These are phyloP conservation scores for Pythium biforme DNA, from an alignment of 352 stramenopile genomes.

Conservation along the genomic window DNA sequence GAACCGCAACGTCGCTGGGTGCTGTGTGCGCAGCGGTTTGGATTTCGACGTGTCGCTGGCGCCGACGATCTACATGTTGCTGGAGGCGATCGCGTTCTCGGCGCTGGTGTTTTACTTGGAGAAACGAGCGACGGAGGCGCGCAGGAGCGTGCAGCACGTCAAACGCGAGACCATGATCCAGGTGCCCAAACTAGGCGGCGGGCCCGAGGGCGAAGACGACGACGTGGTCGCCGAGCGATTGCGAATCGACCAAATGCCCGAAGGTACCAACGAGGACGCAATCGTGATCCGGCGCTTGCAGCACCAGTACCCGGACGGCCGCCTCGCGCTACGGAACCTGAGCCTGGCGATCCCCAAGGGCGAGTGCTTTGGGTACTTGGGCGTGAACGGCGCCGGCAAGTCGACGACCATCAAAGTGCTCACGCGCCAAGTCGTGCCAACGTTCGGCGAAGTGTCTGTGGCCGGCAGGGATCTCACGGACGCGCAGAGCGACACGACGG, in stretches of 20 bases:
- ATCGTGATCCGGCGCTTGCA: slow-evolving; percentile 52
- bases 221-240: slow-evolving; percentile 23
- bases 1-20: slow-evolving; percentile 33
- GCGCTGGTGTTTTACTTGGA: slow-evolving; percentile 46
- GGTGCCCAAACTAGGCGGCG: background rate
- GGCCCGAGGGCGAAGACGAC: slow-evolving; percentile 17
- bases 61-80: slow-evolving; percentile 44
- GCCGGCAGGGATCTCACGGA: slow-evolving; percentile 45
- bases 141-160: background rate
- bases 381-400: slow-evolving; percentile 77
- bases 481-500: background rate
- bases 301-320: slow-evolving; percentile 37
- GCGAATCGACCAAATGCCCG: slow-evolving; percentile 13
- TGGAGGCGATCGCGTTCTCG: slow-evolving; percentile 55
- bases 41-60: slow-evolving; percentile 58
- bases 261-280: slow-evolving; percentile 9
- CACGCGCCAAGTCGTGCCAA: slow-evolving; percentile 38
- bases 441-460: slow-evolving; percentile 49
- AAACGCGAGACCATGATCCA: slow-evolving; percentile 1
- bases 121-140: slow-evolving; percentile 24
- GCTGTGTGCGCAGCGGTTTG: slow-evolving; percentile 52
- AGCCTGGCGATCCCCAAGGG: slow-evolving; percentile 67
- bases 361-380: slow-evolving; percentile 77
- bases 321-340: slow-evolving; percentile 51
- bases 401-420: slow-evolving; percentile 50